phyloP scores from a whole-genome alignment of 2,329 filamentous ascomycete genomes.

The Alternaria brassicae region DNA sequence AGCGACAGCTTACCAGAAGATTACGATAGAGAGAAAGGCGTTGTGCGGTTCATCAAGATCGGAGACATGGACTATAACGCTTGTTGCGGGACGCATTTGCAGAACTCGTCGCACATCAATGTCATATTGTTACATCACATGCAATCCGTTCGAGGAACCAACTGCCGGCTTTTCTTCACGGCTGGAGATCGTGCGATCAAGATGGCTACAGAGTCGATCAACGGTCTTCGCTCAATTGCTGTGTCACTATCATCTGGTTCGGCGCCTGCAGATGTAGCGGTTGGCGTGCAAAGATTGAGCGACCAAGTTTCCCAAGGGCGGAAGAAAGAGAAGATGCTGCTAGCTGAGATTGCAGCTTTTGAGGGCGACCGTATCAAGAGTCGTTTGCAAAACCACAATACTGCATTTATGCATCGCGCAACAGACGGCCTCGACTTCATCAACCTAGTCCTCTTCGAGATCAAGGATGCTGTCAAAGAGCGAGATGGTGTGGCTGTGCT shows the following conservation, averaged over 20 bases:
- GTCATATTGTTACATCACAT: slow-evolving; percentile 43
- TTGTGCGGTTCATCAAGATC: slow-evolving; percentile 44
- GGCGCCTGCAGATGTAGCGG: slow-evolving; percentile 33
- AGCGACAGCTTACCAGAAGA: slow-evolving; percentile 39
- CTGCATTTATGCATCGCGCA: slow-evolving; percentile 35
- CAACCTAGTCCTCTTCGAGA: slow-evolving; percentile 36
- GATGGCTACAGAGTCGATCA: slow-evolving; percentile 36
- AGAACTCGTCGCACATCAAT: slow-evolving; percentile 42
- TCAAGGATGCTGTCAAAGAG: slow-evolving; percentile 36
- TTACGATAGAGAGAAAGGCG: slow-evolving; percentile 43
- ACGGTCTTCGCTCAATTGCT: slow-evolving; percentile 35
- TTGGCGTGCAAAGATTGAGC: slow-evolving; percentile 32
- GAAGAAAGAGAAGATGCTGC: slow-evolving; percentile 39
- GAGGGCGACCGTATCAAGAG: slow-evolving; percentile 35
- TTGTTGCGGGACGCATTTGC: slow-evolving; percentile 46
- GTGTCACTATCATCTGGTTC: slow-evolving; percentile 34
- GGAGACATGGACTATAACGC: slow-evolving; percentile 45
- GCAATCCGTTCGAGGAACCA: slow-evolving; percentile 40
- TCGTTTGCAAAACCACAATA: slow-evolving; percentile 18
- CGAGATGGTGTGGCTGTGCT: slow-evolving; percentile 33
- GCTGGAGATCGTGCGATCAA: slow-evolving; percentile 42
- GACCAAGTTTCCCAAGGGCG: slow-evolving; percentile 33
- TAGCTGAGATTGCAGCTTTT: slow-evolving; percentile 38
- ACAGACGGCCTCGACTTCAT: slow-evolving; percentile 42
- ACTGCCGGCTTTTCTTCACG: slow-evolving; percentile 42